Percentiles rank a stretch among this genome's conserved stretches.
Evolutionary conservation across 805 yeast species (phyloP).

Genomic region (Wickerhamiella galacta): DNA sequence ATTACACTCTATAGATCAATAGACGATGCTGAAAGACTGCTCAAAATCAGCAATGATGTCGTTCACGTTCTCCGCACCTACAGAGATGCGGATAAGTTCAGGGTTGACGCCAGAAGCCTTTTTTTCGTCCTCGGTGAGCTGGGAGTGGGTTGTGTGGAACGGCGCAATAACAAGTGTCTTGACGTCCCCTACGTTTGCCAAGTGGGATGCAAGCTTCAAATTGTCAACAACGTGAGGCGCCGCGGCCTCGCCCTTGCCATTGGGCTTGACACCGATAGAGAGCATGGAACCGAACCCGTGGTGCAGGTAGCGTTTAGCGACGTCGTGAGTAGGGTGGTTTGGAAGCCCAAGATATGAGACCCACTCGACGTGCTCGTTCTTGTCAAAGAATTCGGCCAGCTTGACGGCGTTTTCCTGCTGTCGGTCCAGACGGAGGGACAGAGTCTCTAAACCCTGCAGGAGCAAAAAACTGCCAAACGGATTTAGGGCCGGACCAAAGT

Average conservation of each 20-base stretch:
- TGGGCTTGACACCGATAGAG: slow-evolving; percentile 72
- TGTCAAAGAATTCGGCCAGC: slow-evolving; percentile 62
- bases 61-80: slow-evolving; percentile 83
- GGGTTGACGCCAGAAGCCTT: slow-evolving; percentile 70
- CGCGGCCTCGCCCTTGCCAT: slow-evolving; percentile 55
- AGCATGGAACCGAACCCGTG: slow-evolving; percentile 78
- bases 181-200: slow-evolving; percentile 94
- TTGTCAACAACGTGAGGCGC: slow-evolving; percentile 69
- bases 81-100: slow-evolving; percentile 74
- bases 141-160: slow-evolving; percentile 90
- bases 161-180: slow-evolving; percentile 94
- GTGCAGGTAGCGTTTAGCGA: slow-evolving; percentile 65
- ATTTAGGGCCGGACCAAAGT: slow-evolving; percentile 74
- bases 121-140: slow-evolving; percentile 69
- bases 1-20: too few relatives aligned
- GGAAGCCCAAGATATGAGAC: slow-evolving; percentile 86
- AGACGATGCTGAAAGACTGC: slow-evolving; percentile 60
- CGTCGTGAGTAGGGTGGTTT: slow-evolving; percentile 59
- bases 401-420: slow-evolving; percentile 69
- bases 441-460: slow-evolving; percentile 85
- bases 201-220: slow-evolving; percentile 72
- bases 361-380: slow-evolving; percentile 55
- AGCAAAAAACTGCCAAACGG: slow-evolving; percentile 81
- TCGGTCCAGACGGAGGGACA: slow-evolving; percentile 86
- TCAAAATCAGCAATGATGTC: slow-evolving; percentile 82